These are phyloP conservation scores for Globisporangium viniferum DNA, from an alignment of 352 stramenopile species.

Conservation along the genomic window DNA sequence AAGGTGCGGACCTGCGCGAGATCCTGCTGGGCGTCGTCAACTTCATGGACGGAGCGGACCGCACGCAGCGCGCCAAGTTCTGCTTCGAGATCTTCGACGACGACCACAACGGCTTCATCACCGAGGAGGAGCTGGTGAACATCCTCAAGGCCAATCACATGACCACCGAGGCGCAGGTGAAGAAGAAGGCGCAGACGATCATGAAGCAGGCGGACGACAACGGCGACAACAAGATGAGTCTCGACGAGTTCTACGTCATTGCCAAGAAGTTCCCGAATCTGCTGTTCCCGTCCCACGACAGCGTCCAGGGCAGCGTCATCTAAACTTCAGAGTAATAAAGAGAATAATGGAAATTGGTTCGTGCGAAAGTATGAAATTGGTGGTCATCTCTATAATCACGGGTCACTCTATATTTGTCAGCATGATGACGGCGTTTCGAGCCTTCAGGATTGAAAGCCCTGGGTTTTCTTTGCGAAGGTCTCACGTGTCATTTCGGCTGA, in stretches of 20 bases:
- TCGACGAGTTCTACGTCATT: conserved; percentile 86
- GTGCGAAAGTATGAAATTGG: neutral
- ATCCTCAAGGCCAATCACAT: conserved; percentile 92
- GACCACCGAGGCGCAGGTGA: conserved; percentile 67
- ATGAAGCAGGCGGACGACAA: conserved; percentile 81
- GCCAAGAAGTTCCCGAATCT: conserved; percentile 90
- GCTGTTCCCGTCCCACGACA: conserved; percentile 74
- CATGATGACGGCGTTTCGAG: neutral
- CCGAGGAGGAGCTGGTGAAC: conserved; percentile 86
- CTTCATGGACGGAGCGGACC: conserved; percentile 73
- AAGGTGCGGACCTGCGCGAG: conserved; percentile 83
- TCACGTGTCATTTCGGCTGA: neutral
- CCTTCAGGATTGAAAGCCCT: neutral
- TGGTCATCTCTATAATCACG: neutral
- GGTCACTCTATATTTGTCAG: neutral
- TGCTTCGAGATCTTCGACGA: conserved; percentile 95
- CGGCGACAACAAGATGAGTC: conserved; percentile 68
- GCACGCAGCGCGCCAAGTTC: conserved; percentile 87
- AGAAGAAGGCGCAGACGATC: conserved; percentile 85
- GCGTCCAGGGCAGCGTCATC: conserved; percentile 2
- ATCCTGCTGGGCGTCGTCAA: conserved; percentile 91
- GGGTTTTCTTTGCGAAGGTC: neutral
- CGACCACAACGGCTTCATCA: conserved; percentile 90
- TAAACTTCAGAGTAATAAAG: neutral
- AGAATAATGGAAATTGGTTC: neutral